A percentile compares a stretch with the other conserved stretches of the same genome.
phyloP scores from a whole-genome alignment of 2,329 filamentous ascomycete species.

The Calonectria multiphialidica region DNA sequence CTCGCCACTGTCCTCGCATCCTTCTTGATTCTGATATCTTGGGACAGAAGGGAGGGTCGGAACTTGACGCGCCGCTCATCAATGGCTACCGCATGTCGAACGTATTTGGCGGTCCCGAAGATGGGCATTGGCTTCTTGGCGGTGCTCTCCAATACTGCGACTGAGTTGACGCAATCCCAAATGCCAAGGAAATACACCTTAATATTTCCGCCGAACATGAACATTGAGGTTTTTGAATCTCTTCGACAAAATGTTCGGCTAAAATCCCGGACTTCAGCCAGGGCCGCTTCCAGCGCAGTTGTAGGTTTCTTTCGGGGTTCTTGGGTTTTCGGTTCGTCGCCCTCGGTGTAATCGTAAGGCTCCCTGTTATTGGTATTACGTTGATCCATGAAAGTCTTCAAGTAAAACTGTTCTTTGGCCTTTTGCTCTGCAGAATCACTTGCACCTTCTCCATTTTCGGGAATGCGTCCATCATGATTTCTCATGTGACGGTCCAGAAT shows the following conservation, averaged over 20 bases:
- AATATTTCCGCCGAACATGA: constrained; percentile 48
- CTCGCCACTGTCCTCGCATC: too few relatives aligned
- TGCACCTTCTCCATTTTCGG: too few relatives aligned
- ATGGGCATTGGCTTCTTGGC: constrained; percentile 52
- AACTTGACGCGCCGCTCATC: constrained; percentile 68
- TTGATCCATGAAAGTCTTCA: too few relatives aligned
- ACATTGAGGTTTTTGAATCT: constrained; percentile 39
- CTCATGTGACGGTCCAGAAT: too few relatives aligned
- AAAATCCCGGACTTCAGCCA: constrained; percentile 55
- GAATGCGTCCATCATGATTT: too few relatives aligned
- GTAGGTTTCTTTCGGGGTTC: neutral
- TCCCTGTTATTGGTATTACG: too few relatives aligned
- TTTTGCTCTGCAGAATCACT: too few relatives aligned
- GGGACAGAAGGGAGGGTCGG: constrained; percentile 61
- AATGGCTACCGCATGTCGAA: constrained; percentile 65
- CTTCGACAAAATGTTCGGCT: constrained; percentile 61
- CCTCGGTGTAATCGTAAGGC: neutral
- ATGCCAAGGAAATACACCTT: constrained; percentile 66
- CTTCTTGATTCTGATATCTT: constrained; percentile 50
- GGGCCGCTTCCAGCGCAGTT: constrained; percentile 43
- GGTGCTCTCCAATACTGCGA: constrained; percentile 55
- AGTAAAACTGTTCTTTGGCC: too few relatives aligned
- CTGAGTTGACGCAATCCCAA: constrained; percentile 67
- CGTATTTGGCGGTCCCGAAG: constrained; percentile 55
- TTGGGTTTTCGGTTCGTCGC: neutral